Conservation (phyloP, 495 filamentous ascomycete genomes). For the Hyphodiscus hymeniophilus region DNA sequence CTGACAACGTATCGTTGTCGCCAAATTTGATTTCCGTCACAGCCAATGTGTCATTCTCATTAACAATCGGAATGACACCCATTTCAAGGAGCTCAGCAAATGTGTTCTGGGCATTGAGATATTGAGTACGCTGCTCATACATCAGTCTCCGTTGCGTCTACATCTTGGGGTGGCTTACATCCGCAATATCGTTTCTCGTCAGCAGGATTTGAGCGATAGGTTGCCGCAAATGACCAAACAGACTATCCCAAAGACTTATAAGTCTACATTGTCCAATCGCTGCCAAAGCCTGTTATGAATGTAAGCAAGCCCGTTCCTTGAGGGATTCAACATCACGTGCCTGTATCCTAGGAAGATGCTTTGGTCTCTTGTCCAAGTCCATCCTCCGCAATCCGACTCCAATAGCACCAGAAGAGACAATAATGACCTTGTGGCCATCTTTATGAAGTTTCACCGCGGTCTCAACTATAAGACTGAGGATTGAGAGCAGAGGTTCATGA, state of each 20-base stretch:
- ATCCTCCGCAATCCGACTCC: slow-evolving; percentile 85
- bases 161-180: slow-evolving; percentile 48
- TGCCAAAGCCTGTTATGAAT: slow-evolving; percentile 61
- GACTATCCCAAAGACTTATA: slow-evolving; percentile 89
- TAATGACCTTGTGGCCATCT: slow-evolving; percentile 88
- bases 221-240: slow-evolving; percentile 79
- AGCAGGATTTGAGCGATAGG: slow-evolving; percentile 91
- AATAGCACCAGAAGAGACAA: slow-evolving; percentile 95
- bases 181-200: slow-evolving; percentile 94
- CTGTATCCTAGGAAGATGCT: slow-evolving; percentile 78
- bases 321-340: slow-evolving; percentile 28
- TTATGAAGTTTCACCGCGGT: slow-evolving; percentile 76
- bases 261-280: slow-evolving; percentile 94
- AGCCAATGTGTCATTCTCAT: slow-evolving; percentile 95
- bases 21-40: slow-evolving; percentile 99
- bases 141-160: not conserved
- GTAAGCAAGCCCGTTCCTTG: not conserved
- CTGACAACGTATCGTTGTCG: slow-evolving; percentile 94
- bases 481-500: slow-evolving; percentile 93
- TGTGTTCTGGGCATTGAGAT: slow-evolving; percentile 93
- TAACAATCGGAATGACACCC: slow-evolving; percentile 97
- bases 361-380: slow-evolving; percentile 83
- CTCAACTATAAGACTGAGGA: slow-evolving; percentile 83
- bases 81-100: slow-evolving; percentile 83
- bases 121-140: slow-evolving; percentile 66